Base-by-base conservation (phyloP, 2,329 filamentous ascomycete genomes). In the Claviceps capensis region DNA sequence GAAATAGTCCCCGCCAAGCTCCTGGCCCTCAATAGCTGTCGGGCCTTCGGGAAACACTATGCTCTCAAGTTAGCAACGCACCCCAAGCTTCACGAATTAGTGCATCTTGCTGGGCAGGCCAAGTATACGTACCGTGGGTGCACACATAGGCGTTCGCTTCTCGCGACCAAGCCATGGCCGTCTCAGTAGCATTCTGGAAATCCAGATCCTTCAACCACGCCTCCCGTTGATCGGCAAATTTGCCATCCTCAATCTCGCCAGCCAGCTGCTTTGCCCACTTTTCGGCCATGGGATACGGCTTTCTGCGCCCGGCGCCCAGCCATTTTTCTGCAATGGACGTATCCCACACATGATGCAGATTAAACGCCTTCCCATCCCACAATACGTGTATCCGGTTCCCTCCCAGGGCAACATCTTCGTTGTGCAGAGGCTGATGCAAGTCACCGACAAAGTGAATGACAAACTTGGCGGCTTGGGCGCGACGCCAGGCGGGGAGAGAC, bases 311-410 rank as follows among this genome's bases (percentile, higher is more conserved):
- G n/a, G 74, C 78, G 2, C 82, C 82, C 1, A 83, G 69, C 60
- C 78, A 67, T 61, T 82, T 78, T 67, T 85, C 82, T 0, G 79
- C 75, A 55, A 88, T 87, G 57, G 76, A 78, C 50, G 76, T 79
- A 62, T 88, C 85, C 85, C 85, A 88, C 16, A 87, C 78, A 53
- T 83, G 75, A 61, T 88, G 85, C 43, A 88, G 72, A 61, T 88
- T 88, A 52, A 77, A 73, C 30, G 70, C 65, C 34, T 66, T 63
- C 3, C 73, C 74, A 26, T 80, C 71, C 67, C 82, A 88, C 16
- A 67, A 69, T 1, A 88, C 84, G 14, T 72, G 64, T 58, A 88
- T 84, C 11, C 76, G 75, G 58, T 88, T 89, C 0, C 85, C 85
- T 51, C 85, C 85, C 22, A 74, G 68, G 2, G 74, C 72, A 6